phyloP scores from a whole-genome alignment of 2,329 filamentous ascomycete species.

The Fusarium siculi region DNA sequence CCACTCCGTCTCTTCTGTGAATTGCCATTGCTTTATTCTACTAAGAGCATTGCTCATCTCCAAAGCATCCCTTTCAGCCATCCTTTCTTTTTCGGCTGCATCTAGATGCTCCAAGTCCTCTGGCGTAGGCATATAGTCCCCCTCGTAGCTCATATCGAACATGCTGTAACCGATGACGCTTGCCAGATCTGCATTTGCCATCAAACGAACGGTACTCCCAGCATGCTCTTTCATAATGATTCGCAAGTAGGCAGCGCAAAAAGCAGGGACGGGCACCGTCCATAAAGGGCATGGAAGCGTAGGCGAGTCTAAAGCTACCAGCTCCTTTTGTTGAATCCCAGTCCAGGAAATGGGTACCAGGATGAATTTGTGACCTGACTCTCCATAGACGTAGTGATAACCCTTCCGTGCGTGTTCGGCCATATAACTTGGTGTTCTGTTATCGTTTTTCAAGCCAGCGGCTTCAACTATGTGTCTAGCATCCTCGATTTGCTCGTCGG shows the following conservation, averaged over 20 bases:
- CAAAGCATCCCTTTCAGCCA: neutral
- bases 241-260: neutral
- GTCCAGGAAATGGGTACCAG: neutral
- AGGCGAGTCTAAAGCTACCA: accelerated
- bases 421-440: too few relatives aligned
- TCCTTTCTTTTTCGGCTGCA: neutral
- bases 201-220: neutral
- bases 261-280: accelerated
- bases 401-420: accelerated
- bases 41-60: neutral
- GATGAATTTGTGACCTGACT: neutral
- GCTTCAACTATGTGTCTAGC: accelerated
- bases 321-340: neutral
- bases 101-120: neutral
- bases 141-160: neutral
- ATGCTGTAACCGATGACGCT: neutral
- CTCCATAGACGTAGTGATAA: neutral
- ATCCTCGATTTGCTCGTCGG: accelerated
- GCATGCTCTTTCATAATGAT: neutral
- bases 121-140: neutral
- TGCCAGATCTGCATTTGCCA: neutral
- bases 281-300: neutral
- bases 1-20: neutral
- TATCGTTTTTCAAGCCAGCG: too few relatives aligned
- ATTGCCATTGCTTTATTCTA: neutral